Conservation (phyloP, 2,329 filamentous ascomycete species). For the Calonectria crousiana region DNA sequence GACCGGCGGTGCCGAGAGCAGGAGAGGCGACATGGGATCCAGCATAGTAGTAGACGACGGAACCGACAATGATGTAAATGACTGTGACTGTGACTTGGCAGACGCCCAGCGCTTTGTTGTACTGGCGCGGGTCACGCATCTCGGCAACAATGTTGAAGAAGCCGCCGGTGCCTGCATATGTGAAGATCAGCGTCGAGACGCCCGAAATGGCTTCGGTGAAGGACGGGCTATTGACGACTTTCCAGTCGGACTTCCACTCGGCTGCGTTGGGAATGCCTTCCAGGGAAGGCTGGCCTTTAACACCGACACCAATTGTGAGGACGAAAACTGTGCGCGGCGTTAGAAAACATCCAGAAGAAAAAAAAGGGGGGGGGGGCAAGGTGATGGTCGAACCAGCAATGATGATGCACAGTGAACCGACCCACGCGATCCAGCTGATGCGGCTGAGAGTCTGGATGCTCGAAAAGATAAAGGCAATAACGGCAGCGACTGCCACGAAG, state of each 20-base stretch:
- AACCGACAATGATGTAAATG: constrained; percentile 47
- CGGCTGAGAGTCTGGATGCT: constrained; percentile 45
- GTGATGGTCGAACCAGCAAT: constrained; percentile 29
- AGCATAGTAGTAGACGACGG: constrained; percentile 59
- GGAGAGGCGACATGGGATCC: constrained; percentile 59
- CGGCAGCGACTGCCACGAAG: constrained; percentile 50
- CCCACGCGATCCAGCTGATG: constrained; percentile 46
- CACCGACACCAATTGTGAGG: constrained; percentile 44
- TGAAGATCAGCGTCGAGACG: constrained; percentile 49
- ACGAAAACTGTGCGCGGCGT: constrained; percentile 27
- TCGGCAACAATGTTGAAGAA: constrained; percentile 48
- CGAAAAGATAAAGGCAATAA: constrained; percentile 42
- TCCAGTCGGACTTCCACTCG: constrained; percentile 44
- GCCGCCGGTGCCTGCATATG: constrained; percentile 50
- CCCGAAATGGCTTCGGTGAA: constrained; percentile 47
- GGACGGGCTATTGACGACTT: constrained; percentile 43
- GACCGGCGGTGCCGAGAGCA: constrained; percentile 58
- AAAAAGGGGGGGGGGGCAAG: not conserved
- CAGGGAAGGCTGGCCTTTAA: constrained; percentile 46
- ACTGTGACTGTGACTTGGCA: constrained; percentile 43
- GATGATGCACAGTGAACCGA: constrained; percentile 38
- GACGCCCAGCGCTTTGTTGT: constrained; percentile 39
- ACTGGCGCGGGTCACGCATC: constrained; percentile 46
- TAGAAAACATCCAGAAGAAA: too few species aligned
- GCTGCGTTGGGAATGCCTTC: constrained; percentile 34